Conservation (phyloP, 148 eudicot species). For the Amaranthus cruentus region DNA sequence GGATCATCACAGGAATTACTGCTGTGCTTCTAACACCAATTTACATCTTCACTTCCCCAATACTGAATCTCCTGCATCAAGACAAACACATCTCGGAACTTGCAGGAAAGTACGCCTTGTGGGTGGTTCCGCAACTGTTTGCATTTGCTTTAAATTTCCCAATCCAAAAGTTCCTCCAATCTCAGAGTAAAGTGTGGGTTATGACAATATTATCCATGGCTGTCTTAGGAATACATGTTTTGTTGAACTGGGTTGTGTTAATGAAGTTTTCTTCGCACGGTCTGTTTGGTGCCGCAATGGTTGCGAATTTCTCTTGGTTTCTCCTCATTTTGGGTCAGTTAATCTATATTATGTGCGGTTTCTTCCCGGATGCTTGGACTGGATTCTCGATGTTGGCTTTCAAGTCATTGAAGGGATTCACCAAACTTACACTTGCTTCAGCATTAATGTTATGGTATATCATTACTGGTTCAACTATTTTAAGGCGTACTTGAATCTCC, state of each 20-base stretch:
- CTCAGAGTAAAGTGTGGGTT: slow-evolving; percentile 53
- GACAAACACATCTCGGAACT: slow-evolving; percentile 23
- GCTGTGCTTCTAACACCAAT: slow-evolving; percentile 30
- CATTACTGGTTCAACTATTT: background rate
- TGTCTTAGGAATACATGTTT: slow-evolving; percentile 30
- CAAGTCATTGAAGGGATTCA: slow-evolving; percentile 30
- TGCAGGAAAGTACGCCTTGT: slow-evolving; percentile 45
- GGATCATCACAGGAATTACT: slow-evolving; percentile 31
- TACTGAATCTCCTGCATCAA: slow-evolving; percentile 34
- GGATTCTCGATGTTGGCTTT: slow-evolving; percentile 43
- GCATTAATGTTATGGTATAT: slow-evolving; percentile 55
- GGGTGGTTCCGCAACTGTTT: slow-evolving; percentile 47
- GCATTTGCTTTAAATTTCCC: slow-evolving; percentile 46
- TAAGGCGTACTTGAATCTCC: background rate
- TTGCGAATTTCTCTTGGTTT: slow-evolving; percentile 45
- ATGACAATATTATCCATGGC: slow-evolving; percentile 32
- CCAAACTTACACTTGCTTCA: slow-evolving; percentile 53
- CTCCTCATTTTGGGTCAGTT: slow-evolving; percentile 36
- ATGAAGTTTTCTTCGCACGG: slow-evolving; percentile 28
- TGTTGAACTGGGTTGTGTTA: slow-evolving; percentile 39
- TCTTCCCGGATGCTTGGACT: slow-evolving; percentile 42
- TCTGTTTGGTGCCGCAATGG: slow-evolving; percentile 40
- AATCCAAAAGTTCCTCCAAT: slow-evolving; percentile 43
- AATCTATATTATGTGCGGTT: slow-evolving; percentile 33
- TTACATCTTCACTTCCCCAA: slow-evolving; percentile 37